Base-by-base conservation (phyloP, 257 asterid species). In the Fraxinus excelsior region DNA sequence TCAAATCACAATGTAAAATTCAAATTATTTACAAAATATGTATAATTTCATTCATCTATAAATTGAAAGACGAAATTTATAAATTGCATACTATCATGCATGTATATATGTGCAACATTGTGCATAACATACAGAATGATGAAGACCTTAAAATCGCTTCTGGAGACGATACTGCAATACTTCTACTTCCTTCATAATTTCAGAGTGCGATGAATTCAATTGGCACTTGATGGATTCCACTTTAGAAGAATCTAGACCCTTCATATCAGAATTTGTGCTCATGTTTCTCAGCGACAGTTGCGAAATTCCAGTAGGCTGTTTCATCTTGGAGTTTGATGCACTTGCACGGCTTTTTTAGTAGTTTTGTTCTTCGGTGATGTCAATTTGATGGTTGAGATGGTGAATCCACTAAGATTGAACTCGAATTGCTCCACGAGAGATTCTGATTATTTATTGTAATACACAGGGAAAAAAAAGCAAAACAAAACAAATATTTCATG, bases 151-250 rank as follows among this genome's bases (percentile, higher is more conserved):
- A 84, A 81, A 19, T n/a, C 96, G 96, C 74, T 92, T 92, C 81
- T 87, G 90, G 67, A 91, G 92, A 49, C 96, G 97, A 83, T 86
- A n/a, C n/a, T n/a, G n/a, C n/a, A n/a, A n/a, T n/a, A n/a, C n/a
- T n/a, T n/a, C n/a, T n/a, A n/a, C n/a, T n/a, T n/a, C n/a, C n/a
- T n/a, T n/a, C n/a, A n/a, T n/a, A n/a, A n/a, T n/a, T n/a, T n/a
- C n/a, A n/a, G n/a, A 66, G 58, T 94, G 95, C 46, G 97, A 90
- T 21, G 86, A 81, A 12, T 94, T 94, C 80, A 91, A 81, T 76
- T 83, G 90, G 37, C 82, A 84, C 82, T 91, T 89, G 70, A 94
- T 51, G 40, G 89, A 87, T 7, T 89, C 87, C 83, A 91, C 71
- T 32, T 74, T 73, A 72, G 90, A 81, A 60, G 91, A 74, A 8